Base-by-base conservation (phyloP, 352 stramenopile genomes). In the Thalassiosira exigua region DNA sequence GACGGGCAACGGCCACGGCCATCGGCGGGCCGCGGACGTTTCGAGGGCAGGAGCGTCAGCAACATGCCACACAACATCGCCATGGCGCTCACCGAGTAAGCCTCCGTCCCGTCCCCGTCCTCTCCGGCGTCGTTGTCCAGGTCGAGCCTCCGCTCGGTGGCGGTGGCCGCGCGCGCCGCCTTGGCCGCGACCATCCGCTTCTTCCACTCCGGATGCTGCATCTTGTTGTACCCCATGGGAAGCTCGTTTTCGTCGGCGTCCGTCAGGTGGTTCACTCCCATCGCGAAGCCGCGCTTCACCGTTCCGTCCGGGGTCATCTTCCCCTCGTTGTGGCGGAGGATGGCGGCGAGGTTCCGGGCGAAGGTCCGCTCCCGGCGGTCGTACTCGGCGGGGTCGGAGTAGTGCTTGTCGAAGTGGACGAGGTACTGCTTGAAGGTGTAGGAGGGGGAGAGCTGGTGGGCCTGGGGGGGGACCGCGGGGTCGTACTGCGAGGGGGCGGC, bases 221-320 rank as follows among this genome's bases (percentile, higher is more conserved):
- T 4, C 74, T 90, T 88, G 48, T 90, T 76, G 50, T 91, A 89
- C 14, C 85, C 88, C 52, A 76, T 74, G 0, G 74, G 81, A 17
- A 93, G n/a, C 44, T 93, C 88, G 26, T 79, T 2, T 2, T 41
- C 19, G 1, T 82, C 54, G 21, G 85, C 22, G 51, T 93, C 90
- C 2, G 79, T 85, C 56, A 91, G 91, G 11, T 76, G 33, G 56
- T 93, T 93, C 0, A 92, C 46, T 21, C 82, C 87, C 75, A 91
- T 79, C 2, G 62, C 50, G 53, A 81, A 82, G 0, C 52, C 58
- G 7, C 61, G 60, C 14, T 39, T 30, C 0, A 71, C 27, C 64
- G 65, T 60, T 56, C 44, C 21, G 21, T 69, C 60, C 11, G 46
- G 21, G 22, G 73, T 68, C 29, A 54, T 54, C 29, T 53, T 60